Conservation (phyloP, 2,329 filamentous ascomycete genomes). For the Fusarium foetens region DNA sequence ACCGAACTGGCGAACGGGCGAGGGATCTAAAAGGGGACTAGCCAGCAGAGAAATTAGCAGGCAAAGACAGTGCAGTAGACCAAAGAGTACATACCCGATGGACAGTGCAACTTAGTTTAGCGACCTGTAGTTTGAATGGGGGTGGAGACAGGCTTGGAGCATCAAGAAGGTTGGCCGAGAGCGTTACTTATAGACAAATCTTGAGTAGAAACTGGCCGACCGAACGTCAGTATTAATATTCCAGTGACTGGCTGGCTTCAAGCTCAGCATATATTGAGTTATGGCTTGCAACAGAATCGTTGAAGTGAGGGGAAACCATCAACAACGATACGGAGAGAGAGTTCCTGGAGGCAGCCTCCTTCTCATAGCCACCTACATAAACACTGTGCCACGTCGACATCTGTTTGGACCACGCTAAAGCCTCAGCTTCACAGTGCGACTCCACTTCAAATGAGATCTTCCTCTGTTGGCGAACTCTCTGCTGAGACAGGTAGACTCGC, state of each 20-base stretch:
- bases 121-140: background rate
- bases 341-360: background rate
- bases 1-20: slow-evolving; percentile 29
- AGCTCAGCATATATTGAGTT: background rate
- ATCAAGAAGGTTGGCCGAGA: background rate
- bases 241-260: background rate
- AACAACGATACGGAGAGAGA: background rate
- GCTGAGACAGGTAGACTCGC: background rate
- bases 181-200: background rate
- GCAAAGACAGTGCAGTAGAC: slow-evolving; percentile 20
- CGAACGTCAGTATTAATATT: background rate
- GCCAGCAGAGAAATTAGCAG: slow-evolving; percentile 39
- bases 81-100: background rate
- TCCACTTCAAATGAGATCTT: background rate
- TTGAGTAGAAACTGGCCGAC: background rate
- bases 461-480: background rate
- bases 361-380: background rate
- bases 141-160: background rate
- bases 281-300: background rate
- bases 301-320: background rate
- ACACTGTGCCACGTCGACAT: slow-evolving; percentile 29
- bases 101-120: slow-evolving; percentile 10
- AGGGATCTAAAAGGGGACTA: slow-evolving; percentile 35
- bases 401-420: background rate
- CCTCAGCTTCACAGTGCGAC: slow-evolving; percentile 24